Evolutionary conservation across 2,329 filamentous ascomycete species (phyloP).

Genomic region (Niveomyces coronatus): DNA sequence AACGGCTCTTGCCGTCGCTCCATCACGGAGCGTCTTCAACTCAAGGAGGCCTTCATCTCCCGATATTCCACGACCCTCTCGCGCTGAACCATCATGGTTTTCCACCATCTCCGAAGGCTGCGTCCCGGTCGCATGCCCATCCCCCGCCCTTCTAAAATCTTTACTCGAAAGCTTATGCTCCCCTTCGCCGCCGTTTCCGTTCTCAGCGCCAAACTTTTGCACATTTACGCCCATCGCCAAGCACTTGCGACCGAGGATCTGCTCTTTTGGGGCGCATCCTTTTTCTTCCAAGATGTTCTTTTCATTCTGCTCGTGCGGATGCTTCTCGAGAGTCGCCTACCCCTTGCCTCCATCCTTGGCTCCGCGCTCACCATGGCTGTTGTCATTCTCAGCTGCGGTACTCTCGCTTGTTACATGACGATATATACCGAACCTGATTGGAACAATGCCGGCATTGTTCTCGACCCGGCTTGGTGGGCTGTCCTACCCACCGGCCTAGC

Average conservation of each 20-base stretch:
- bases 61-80: not conserved
- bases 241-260: slow-evolving; percentile 3
- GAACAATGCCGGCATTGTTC: slow-evolving; percentile 8
- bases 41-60: not conserved
- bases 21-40: too few relatives aligned
- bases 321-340: slow-evolving; percentile 6
- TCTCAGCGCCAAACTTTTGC: slow-evolving; percentile 7
- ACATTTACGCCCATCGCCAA: slow-evolving; percentile 9
- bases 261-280: slow-evolving; percentile 5
- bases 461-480: slow-evolving; percentile 10
- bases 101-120: not conserved
- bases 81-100: slow-evolving; percentile 1
- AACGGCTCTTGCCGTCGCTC: too few relatives aligned
- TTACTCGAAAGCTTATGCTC: slow-evolving; percentile 8
- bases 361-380: slow-evolving; percentile 10
- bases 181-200: slow-evolving; percentile 8
- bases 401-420: slow-evolving; percentile 9
- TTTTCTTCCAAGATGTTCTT: slow-evolving; percentile 9
- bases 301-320: slow-evolving; percentile 7
- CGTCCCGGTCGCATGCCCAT: slow-evolving; percentile 2
- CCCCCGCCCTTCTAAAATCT: slow-evolving; percentile 8
- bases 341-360: slow-evolving; percentile 1
- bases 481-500: slow-evolving; percentile 8
- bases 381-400: slow-evolving; percentile 35
- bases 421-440: slow-evolving; percentile 9